Evolutionary conservation across 768 basidiomycete genomes (phyloP).

Genomic region (Lactarius pseudohatsudake): DNA sequence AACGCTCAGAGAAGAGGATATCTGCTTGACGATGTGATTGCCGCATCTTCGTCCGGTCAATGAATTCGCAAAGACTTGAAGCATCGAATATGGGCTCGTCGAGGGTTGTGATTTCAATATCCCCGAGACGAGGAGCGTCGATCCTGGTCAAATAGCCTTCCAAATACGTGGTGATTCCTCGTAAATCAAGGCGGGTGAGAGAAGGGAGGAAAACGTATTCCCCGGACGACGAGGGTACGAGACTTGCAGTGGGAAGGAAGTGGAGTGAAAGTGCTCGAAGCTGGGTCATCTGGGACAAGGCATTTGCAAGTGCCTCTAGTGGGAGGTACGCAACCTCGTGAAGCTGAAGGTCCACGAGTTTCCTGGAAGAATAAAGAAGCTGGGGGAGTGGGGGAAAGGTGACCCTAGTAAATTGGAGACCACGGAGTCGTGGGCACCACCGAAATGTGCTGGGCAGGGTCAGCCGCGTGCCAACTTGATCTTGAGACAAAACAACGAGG

Average conservation of each 20-base stretch:
- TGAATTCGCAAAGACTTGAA: not conserved
- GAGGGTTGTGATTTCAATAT: not conserved
- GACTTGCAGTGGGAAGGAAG: not conserved
- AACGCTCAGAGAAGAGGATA: not conserved
- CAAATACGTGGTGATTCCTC: not conserved
- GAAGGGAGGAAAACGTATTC: not conserved
- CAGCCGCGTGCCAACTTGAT: not conserved
- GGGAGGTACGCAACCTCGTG: not conserved
- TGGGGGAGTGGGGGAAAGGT: not conserved
- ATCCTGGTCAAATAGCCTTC: not conserved
- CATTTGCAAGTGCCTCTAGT: not conserved
- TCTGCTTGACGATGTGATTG: not conserved
- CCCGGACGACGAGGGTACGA: not conserved
- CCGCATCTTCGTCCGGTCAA: not conserved
- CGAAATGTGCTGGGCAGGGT: not conserved
- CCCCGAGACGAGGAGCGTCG: not conserved
- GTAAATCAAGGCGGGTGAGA: not conserved
- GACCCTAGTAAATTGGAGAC: not conserved
- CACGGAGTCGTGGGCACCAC: not conserved
- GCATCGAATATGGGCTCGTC: not conserved
- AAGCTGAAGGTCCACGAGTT: not conserved
- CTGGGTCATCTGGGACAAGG: not conserved
- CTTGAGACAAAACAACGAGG: not conserved
- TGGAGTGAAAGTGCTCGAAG: not conserved
- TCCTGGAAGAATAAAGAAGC: not conserved